Evolutionary conservation across 2,329 filamentous ascomycete genomes (phyloP).

Genomic region (Blastomyces parvus): DNA sequence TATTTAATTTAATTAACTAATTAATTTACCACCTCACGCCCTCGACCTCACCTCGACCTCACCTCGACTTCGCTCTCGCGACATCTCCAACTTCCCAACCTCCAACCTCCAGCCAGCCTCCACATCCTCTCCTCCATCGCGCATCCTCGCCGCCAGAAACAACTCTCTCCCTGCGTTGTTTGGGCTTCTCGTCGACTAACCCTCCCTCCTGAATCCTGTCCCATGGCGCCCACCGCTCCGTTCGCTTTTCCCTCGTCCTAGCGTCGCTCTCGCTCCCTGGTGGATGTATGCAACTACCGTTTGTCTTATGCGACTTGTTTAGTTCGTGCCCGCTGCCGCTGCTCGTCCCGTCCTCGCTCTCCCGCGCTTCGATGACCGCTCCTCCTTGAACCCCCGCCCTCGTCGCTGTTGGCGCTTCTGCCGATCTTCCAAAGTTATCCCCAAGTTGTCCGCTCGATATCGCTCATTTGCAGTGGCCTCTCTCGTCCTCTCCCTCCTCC

Average conservation of each 20-base stretch:
- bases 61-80: no score
- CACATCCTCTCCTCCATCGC: neutral
- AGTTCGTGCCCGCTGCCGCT: neutral
- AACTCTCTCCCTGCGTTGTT: no score
- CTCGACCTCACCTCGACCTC: neutral
- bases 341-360: slow-evolving; percentile 9
- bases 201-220: neutral
- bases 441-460: neutral
- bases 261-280: neutral
- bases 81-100: neutral
- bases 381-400: neutral
- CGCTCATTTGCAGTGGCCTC: slow-evolving; percentile 22
- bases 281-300: neutral
- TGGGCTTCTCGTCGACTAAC: neutral
- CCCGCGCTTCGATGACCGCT: slow-evolving; percentile 6
- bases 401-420: slow-evolving; percentile 8
- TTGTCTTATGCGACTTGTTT: neutral
- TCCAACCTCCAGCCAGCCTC: neutral
- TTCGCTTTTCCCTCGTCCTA: neutral
- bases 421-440: no score
- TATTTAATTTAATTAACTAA: no score
- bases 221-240: neutral
- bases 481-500: slow-evolving; percentile 29
- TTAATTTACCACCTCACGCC: no score
- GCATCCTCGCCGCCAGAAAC: neutral